Evolutionary conservation across 2,329 filamentous ascomycete genomes (phyloP), one percentile per base, ranked within the genome.

Genomic region (Tolypocladium ophioglossoides): DNA sequence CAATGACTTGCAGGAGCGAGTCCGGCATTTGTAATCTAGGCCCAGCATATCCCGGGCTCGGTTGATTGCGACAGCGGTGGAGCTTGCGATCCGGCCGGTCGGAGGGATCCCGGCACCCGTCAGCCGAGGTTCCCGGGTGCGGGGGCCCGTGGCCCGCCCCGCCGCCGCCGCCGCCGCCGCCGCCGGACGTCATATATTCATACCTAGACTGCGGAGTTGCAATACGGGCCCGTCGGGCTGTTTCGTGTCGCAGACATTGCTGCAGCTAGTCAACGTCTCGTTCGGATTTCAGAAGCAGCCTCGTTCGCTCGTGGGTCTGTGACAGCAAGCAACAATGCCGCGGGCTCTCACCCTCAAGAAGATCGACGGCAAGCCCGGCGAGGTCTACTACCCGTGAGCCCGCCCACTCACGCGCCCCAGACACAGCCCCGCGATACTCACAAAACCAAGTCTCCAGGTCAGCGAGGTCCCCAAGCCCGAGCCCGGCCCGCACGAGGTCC

Each of bases 311-410:
- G 16, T 4, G 12, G 11, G 16, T 6, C 27, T 11, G 30, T 24
- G 38, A 40, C 18, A 30, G 14, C 18, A 22, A 12, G 14, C 54
- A 51, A 65, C 54, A 16, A 82, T 82, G 79, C 74, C 78, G 54
- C 69, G 73, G 47, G 78, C 79, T 55, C 78, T 90, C 53, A 78
- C 79, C 30, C 76, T 91, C 58, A 78, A 84, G 63, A 78, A 89
- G 60, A 75, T 87, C 52, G 86, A 90, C 50, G 70, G 87, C 62
- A 92, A 91, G 73, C 91, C 91, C 10, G 91, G 91, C 55, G 76
- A 91, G 70, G 91, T 95, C 59, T 96, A 92, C 73, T 91, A 91
- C 64, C 87, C 87, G 82, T 85, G 66, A 67, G 78, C n/a, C 44
- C 27, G 44, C 27, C 24, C 41, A 46, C 8, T 12, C 22, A 4